phyloP scores from a whole-genome alignment of 805 yeast genomes.

The Deakozyma indianensis region DNA sequence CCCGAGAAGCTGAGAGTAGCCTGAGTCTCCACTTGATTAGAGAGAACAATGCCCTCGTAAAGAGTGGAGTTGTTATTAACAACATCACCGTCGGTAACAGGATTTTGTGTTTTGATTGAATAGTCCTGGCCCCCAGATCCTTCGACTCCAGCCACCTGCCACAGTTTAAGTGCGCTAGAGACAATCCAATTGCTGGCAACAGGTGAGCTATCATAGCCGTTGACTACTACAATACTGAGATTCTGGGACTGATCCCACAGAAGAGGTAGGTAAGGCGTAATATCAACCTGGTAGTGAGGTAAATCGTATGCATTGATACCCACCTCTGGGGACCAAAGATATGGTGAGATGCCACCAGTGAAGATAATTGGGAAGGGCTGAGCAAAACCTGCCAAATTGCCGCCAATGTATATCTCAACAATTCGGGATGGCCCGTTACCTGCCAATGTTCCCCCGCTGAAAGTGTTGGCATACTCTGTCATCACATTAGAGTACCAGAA shows the following conservation, averaged over 20 bases:
- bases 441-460: conserved; percentile 9
- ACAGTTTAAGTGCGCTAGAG: conserved; percentile 17
- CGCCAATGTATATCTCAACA: conserved; percentile 48
- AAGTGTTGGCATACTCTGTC: conserved; percentile 27
- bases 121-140: conserved; percentile 13
- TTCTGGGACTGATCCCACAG: conserved; percentile 40
- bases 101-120: conserved; percentile 4
- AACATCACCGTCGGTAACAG: not conserved
- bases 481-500: conserved; percentile 57
- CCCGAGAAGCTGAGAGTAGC: conserved; percentile 1
- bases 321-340: conserved; percentile 71
- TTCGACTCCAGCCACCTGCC: conserved; percentile 14
- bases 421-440: conserved; percentile 27
- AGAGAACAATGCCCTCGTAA: not conserved
- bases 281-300: conserved; percentile 55
- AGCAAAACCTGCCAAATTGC: conserved; percentile 40
- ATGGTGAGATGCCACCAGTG: conserved; percentile 73
- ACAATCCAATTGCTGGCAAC: conserved; percentile 21
- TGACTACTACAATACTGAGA: conserved; percentile 39
- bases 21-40: not conserved
- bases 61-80: not conserved
- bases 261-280: conserved; percentile 53
- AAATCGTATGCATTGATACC: conserved; percentile 62
- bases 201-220: conserved; percentile 10
- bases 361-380: conserved; percentile 62